Base-by-base conservation (phyloP, 108 stramenopile genomes). In the Poteriospumella lacustris region DNA sequence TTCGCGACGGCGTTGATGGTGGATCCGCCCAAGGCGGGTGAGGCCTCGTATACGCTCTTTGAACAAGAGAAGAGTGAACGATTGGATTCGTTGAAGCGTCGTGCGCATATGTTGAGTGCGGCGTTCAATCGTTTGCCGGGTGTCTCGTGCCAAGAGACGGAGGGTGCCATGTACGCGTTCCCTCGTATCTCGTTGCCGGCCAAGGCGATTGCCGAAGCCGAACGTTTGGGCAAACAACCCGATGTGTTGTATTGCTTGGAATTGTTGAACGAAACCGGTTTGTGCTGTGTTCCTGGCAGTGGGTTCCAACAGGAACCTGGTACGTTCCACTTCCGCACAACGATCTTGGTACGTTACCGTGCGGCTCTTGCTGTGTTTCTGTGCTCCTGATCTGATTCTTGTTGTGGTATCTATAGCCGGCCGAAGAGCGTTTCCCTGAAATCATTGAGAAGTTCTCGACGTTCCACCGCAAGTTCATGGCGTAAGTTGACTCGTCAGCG, bases 141-240 rank as follows among this genome's bases (percentile, higher is more conserved):
- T 39, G 91, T 99, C 60, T 80, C 85, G 15, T 99, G 97, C 78
- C 85, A 91, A 62, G 88, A 89, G 75, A 91, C 93, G 12, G 89
- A 95, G 47, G 97, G 96, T 0, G 93, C 95, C 47, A 92, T 98
- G 93, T 98, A 98, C 86, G 90, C 90, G 59, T 98, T 98, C 78
- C 97, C 97, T 0, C 80, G 77, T 38, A 90, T 97, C 26, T 56
- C 85, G 26, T 84, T 98, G 79, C 94, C 97, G 12, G 59, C 58
- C 0, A 85, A 85, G 12, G 96, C 92, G 1, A 87, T 97, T 43
- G 78, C 89, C 38, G 90, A 82, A 1, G 94, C 96, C 2, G 68
- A 79, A 19, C 80, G 80, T 24, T 77, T 81, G 26, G 93, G 90
- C 2, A 77, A 87, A 58, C 78, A 91, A 19, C 92, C 94, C 2